These are phyloP conservation scores for Apiospora sp. DNA, from an alignment of 2,329 filamentous ascomycete species.

Conservation along the genomic window DNA sequence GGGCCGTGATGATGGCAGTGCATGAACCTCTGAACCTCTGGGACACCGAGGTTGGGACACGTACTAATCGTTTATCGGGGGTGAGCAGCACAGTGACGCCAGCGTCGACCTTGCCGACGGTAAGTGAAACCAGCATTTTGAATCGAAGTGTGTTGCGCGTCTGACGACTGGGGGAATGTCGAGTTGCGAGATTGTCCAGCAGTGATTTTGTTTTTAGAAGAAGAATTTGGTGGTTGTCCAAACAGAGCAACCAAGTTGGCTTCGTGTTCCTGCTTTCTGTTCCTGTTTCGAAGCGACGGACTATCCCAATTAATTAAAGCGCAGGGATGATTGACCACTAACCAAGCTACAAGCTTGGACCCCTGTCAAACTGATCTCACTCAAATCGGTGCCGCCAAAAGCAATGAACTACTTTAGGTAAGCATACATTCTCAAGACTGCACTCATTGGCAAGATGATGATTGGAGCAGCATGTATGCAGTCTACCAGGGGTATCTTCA, in stretches of 20 bases:
- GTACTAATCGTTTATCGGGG: slow-evolving; percentile 93
- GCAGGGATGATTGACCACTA: background rate
- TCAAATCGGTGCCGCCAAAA: background rate
- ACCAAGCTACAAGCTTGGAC: background rate
- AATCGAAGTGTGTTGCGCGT: slow-evolving; percentile 1
- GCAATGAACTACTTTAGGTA: no score
- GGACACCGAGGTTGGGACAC: slow-evolving; percentile 42
- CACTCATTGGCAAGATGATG: no score
- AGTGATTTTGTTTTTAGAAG: slow-evolving; percentile 1
- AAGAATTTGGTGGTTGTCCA: background rate
- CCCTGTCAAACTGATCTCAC: background rate
- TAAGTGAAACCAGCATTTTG: slow-evolving; percentile 93
- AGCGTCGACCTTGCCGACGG: slow-evolving; percentile 98
- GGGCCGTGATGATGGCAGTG: slow-evolving; percentile 9
- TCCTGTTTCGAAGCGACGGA: slow-evolving; percentile 4
- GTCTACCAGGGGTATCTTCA: slow-evolving; percentile 1
- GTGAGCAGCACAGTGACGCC: slow-evolving; percentile 97
- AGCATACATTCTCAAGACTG: no score
- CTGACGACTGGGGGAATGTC: background rate
- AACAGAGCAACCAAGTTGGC: background rate
- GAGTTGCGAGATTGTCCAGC: background rate
- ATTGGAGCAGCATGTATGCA: background rate
- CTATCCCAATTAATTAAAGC: background rate
- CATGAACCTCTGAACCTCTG: background rate
- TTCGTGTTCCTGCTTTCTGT: background rate